Base-by-base conservation (phyloP, 2,329 filamentous ascomycete species). In the Aspergillus unguis region DNA sequence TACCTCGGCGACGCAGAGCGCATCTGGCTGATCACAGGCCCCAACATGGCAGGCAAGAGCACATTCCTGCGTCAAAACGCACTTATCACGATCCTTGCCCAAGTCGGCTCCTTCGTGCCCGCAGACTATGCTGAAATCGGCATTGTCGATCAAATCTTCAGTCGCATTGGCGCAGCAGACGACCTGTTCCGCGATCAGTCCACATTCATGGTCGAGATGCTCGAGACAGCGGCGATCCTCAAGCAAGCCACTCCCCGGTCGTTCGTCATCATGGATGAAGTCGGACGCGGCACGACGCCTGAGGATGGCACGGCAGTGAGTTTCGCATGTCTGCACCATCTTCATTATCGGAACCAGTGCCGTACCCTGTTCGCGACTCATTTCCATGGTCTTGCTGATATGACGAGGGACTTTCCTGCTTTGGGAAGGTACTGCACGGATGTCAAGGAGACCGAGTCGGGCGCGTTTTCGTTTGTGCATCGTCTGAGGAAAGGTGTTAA, bases 201-300 rank as follows among this genome's bases (percentile, higher is more conserved):
- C 48, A 99, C 95, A 0, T 99, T 99, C 72, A 97, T 99, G 94
- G 90, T 97, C 1, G 94, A 99, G 75, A 99, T 99, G 94, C 81
- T 96, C 2, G 94, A 99, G 73, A 96, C 94, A 23, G 92, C 92
- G 1, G 81, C 87, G 27, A 99, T 99, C 48, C 80, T 99, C 48
- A 88, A 87, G 55, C 81, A 88, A 60, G 92, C 94, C 0, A 97
- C 92, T 1, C 75, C 85, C 1, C 81, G 86, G 26, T 94, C 88
- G 0, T 95, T 99, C 63, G 92, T 94, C 55, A 92, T 99, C 70
- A 97, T 99, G 92, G 94, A 99, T 70, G 94, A 99, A 76, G 89
- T 99, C 35, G 94, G 94, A 0, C 82, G 94, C 44, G 94, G 94
- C 6, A 99, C 95, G 0, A 96, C 94, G 23, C 91, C 92, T 0